These are phyloP conservation scores for Hanseniaspora clermontiae DNA, from an alignment of 805 yeast species.

Conservation along the genomic window DNA sequence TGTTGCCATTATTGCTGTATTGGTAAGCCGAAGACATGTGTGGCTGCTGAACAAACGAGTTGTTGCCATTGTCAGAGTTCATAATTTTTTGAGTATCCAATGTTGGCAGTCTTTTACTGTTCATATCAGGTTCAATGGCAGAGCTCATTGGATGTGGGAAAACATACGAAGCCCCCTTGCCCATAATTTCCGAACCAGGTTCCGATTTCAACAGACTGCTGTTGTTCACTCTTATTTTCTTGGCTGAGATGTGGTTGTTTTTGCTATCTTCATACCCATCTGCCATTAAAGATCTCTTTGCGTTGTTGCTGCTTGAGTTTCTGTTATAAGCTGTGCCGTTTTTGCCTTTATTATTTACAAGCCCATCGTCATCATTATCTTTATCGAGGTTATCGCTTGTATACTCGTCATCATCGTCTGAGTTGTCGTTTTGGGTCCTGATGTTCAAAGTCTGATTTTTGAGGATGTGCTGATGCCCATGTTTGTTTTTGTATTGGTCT, in stretches of 20 bases:
- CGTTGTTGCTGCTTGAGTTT: background rate
- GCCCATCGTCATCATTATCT: background rate
- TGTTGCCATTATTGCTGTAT: slow-evolving; percentile 13
- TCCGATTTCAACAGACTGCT: slow-evolving; percentile 5
- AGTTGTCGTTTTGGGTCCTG: background rate
- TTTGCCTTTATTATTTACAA: background rate
- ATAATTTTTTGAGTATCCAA: slow-evolving; percentile 1
- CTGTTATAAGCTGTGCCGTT: background rate
- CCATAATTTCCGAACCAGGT: background rate
- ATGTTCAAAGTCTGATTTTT: background rate
- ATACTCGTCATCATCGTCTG: slow-evolving; percentile 10
- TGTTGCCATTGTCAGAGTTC: background rate
- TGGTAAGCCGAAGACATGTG: background rate
- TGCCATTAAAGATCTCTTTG: slow-evolving; percentile 6
- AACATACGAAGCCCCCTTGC: slow-evolving; percentile 3
- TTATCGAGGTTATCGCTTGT: background rate
- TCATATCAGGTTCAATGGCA: background rate
- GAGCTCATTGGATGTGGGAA: slow-evolving; percentile 1
- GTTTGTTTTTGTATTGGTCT: slow-evolving; percentile 3
- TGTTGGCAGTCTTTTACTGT: background rate
- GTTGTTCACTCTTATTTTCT: slow-evolving; percentile 1
- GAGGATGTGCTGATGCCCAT: background rate
- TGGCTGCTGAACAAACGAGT: background rate
- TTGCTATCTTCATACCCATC: slow-evolving; percentile 12
- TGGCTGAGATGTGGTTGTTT: slow-evolving; percentile 2